Evolutionary conservation across 257 asterid species (phyloP).

Genomic region (Solanum bukasovii): DNA sequence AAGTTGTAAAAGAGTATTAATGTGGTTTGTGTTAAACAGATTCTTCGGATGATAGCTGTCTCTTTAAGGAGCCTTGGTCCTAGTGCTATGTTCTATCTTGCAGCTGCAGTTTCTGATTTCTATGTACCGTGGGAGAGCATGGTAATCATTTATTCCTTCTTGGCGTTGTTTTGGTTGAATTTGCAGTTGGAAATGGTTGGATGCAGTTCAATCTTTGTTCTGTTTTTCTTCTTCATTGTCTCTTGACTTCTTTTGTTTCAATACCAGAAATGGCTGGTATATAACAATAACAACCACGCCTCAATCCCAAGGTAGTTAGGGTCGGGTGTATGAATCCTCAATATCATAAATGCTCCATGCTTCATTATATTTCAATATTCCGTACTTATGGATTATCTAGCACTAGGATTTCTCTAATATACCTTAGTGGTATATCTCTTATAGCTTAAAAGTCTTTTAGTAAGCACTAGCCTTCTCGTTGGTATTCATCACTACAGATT

Average conservation of each 20-base stretch:
- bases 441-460: not conserved
- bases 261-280: not conserved
- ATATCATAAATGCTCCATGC: not conserved
- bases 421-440: not conserved
- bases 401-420: not conserved
- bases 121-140: constrained; percentile 96
- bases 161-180: not conserved
- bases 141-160: constrained; percentile 33
- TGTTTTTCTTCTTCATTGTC: not conserved
- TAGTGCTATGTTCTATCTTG: constrained; percentile 74
- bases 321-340: not conserved
- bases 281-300: not conserved
- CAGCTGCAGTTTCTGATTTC: constrained; percentile 97
- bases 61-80: constrained; percentile 56
- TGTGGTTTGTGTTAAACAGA: constrained; percentile 29
- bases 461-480: not conserved
- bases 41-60: constrained; percentile 51
- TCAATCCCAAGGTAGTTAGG: not conserved
- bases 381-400: not conserved
- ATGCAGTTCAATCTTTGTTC: not conserved
- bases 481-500: not conserved
- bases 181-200: not conserved
- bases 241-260: not conserved
- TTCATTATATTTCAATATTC: not conserved
- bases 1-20: not conserved